Evolutionary conservation across 495 filamentous ascomycete species (phyloP), one percentile per base, ranked within the genome.

Genomic region (Margaritispora aquatica): DNA sequence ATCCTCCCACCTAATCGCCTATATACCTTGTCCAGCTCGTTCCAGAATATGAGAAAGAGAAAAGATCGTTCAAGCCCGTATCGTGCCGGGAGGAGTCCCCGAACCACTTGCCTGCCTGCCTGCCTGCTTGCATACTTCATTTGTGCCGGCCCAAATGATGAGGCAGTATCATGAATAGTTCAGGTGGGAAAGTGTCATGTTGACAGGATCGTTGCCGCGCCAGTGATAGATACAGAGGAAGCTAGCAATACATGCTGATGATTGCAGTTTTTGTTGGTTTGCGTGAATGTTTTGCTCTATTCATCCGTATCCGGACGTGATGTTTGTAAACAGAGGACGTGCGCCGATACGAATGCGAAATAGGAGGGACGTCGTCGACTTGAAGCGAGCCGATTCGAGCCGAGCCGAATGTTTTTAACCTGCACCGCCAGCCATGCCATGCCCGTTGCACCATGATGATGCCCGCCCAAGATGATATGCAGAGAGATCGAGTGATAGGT

Each of bases 291-390:
- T n/a, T n/a, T n/a, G n/a, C n/a, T n/a, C n/a, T n/a, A n/a, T n/a
- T n/a, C n/a, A n/a, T n/a, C n/a, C n/a, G n/a, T n/a, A n/a, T n/a
- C n/a, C 19, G 38, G 38, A 44, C 38, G 19, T 44, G 38, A n/a
- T n/a, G n/a, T n/a, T 44, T 44, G 38, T 44, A 44, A 44, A n/a
- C 15, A 44, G 47, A 50, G 47, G 47, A 50, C 47, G 47, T 50
- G 47, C 47, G 24, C 47, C 38, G 15, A 44, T 44, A 17, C 38
- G 38, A 44, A 44, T 7, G 38, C 11, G 38, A n/a, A n/a, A n/a
- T n/a, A n/a, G 38, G 17, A 44, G 38, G 2, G 38, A 17, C 38
- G n/a, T n/a, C n/a, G n/a, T n/a, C n/a, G n/a, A 15, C 38, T n/a
- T n/a, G 38, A 44, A 44, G 19, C 38, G 11, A 3, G 7, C 19